Evolutionary conservation across 2,329 filamentous ascomycete species (phyloP).

Genomic region (Neodidymelliopsis sp.): DNA sequence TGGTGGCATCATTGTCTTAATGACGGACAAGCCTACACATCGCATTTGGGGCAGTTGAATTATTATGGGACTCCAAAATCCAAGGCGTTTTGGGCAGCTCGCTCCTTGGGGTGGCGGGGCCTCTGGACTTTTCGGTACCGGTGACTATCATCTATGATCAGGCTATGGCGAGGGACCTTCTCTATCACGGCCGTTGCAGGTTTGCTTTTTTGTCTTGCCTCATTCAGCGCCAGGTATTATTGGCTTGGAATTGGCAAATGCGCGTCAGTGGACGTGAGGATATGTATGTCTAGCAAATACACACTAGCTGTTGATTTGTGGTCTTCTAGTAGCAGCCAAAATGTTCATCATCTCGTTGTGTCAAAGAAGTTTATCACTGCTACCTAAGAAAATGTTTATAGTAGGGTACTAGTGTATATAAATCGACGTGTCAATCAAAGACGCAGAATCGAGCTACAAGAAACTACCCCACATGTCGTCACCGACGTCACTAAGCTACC

Average conservation of each 20-base stretch:
- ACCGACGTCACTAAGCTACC: conserved; percentile 24
- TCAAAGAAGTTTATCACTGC: too few relatives aligned
- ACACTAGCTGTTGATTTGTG: neutral
- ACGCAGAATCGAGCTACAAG: too few relatives aligned
- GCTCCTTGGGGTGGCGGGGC: neutral
- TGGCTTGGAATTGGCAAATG: neutral
- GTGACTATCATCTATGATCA: conserved; percentile 7
- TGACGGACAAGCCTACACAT: conserved; percentile 3
- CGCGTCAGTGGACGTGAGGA: neutral
- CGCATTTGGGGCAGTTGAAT: conserved; percentile 1
- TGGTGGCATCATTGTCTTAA: conserved; percentile 6
- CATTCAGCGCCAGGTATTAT: neutral
- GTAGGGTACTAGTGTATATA: too few relatives aligned
- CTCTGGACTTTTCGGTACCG: conserved; percentile 3
- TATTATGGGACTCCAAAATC: too few relatives aligned
- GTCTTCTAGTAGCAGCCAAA: neutral
- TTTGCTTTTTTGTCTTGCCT: neutral
- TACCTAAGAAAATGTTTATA: too few relatives aligned
- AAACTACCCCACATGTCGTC: conserved; percentile 33
- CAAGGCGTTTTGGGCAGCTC: conserved; percentile 8
- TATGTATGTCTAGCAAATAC: conserved; percentile 7
- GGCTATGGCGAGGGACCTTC: conserved; percentile 11
- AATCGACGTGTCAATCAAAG: too few relatives aligned
- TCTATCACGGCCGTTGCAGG: conserved; percentile 5
- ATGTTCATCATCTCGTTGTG: too few relatives aligned